A percentile compares a stretch with the other conserved stretches of the same genome.
phyloP scores from a whole-genome alignment of 371 early-diverging fungal genomes.

The Massospora cicadina region DNA sequence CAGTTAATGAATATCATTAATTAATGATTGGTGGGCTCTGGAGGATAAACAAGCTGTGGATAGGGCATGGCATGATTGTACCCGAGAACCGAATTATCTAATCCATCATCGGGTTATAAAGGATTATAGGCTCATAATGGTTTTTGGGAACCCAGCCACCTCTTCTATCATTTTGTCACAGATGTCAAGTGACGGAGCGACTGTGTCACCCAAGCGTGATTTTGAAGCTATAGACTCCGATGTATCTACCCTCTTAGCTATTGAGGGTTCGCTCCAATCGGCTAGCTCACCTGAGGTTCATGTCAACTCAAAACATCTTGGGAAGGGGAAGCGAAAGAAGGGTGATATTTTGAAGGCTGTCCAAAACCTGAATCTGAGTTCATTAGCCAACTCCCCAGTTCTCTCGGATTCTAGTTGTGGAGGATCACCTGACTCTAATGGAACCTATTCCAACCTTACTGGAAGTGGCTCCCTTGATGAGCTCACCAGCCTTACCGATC shows the following conservation, averaged over 20 bases:
- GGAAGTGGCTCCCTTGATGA: neutral
- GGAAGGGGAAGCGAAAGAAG: neutral
- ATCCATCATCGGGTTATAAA: too few relatives aligned
- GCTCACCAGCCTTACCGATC: neutral
- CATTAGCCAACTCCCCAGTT: neutral
- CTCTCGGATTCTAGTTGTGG: neutral
- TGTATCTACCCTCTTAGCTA: neutral
- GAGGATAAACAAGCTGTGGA: too few relatives aligned
- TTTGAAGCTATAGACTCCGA: neutral
- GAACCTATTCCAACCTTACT: neutral
- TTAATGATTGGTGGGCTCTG: too few relatives aligned
- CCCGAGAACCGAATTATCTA: too few relatives aligned
- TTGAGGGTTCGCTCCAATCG: neutral
- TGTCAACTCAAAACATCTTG: neutral
- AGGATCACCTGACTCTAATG: neutral
- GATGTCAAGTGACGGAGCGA: neutral
- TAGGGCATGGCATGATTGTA: too few relatives aligned
- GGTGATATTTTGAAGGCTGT: neutral
- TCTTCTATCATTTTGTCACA: neutral
- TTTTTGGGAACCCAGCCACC: too few relatives aligned
- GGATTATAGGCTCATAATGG: too few relatives aligned
- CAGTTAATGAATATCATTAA: too few relatives aligned
- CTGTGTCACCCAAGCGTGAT: neutral
- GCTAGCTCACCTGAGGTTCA: neutral
- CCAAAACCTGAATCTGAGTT: neutral